phyloP scores from a whole-genome alignment of 371 early-diverging fungal species.

The Mucor ambiguus region DNA sequence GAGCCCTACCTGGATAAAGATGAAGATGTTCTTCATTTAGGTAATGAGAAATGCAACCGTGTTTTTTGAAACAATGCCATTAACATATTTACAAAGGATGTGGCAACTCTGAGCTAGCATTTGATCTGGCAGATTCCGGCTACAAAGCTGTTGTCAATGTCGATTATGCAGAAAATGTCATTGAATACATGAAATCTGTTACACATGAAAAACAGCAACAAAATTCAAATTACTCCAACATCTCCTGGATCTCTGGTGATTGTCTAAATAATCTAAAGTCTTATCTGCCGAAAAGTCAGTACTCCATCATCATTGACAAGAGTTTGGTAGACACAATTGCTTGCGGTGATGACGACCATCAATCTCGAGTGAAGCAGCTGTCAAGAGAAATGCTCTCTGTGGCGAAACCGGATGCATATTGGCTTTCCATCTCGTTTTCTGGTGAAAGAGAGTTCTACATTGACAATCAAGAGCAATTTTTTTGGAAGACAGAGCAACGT shows the following conservation, averaged over 20 bases:
- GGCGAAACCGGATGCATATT: slow-evolving; percentile 23
- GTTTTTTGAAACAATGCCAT: neutral
- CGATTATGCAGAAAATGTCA: slow-evolving; percentile 51
- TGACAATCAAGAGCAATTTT: neutral
- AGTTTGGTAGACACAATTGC: slow-evolving; percentile 43
- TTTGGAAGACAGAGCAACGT: slow-evolving; percentile 26
- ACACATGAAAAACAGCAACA: slow-evolving; percentile 14
- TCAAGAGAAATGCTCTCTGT: slow-evolving; percentile 26
- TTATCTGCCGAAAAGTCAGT: slow-evolving; percentile 13
- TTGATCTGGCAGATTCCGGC: slow-evolving; percentile 45
- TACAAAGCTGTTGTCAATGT: slow-evolving; percentile 38
- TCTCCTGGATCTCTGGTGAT: slow-evolving; percentile 34
- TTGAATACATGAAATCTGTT: slow-evolving; percentile 37
- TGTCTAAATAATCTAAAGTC: slow-evolving; percentile 22
- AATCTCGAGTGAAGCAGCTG: slow-evolving; percentile 18
- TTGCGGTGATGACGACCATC: slow-evolving; percentile 45
- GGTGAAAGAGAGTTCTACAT: slow-evolving; percentile 25
- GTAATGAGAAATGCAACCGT: slow-evolving; percentile 8
- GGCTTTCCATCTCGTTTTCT: slow-evolving; percentile 40
- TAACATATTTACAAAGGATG: slow-evolving; percentile 36
- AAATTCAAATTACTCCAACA: slow-evolving; percentile 15
- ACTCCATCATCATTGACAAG: slow-evolving; percentile 44
- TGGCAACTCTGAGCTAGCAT: slow-evolving; percentile 56
- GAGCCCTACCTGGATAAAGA: slow-evolving; percentile 22
- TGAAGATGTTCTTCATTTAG: slow-evolving; percentile 37